A percentile compares a stretch with the other conserved stretches of the same genome.
These are phyloP conservation scores for Candida michaelii DNA, from an alignment of 805 yeast genomes.

Conservation along the genomic window DNA sequence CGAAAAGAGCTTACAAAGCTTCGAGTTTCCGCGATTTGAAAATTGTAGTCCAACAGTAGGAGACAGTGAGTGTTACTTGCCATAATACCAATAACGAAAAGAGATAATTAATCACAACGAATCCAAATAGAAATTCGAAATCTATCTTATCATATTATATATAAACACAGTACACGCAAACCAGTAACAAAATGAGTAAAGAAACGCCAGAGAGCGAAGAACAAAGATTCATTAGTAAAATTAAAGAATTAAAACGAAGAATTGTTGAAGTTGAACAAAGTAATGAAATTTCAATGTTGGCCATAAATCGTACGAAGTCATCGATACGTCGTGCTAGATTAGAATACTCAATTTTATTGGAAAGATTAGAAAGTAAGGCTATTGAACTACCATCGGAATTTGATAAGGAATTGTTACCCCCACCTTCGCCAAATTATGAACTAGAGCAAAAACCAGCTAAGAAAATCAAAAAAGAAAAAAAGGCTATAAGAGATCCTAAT, in stretches of 20 bases:
- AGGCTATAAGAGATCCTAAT: conserved; percentile 66
- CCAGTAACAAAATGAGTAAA: conserved; percentile 1
- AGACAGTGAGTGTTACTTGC: too few species aligned
- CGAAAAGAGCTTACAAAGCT: too few species aligned
- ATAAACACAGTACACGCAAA: too few species aligned
- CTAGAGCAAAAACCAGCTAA: conserved; percentile 26
- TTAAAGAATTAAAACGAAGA: conserved; percentile 67
- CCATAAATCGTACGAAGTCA: conserved; percentile 73
- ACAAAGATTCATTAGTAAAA: conserved; percentile 56
- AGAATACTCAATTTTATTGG: conserved; percentile 79
- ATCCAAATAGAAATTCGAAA: too few species aligned
- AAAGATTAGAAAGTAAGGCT: conserved; percentile 67
- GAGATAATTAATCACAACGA: too few species aligned
- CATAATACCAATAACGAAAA: too few species aligned
- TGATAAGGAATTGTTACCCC: conserved; percentile 38
- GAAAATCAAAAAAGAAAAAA: conserved; percentile 12
- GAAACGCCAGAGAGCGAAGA: conserved; percentile 20
- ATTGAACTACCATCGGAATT: conserved; percentile 26
- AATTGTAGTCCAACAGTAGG: too few species aligned
- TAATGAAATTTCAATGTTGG: conserved; percentile 73
- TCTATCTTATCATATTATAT: too few species aligned
- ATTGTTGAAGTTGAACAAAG: conserved; percentile 71
- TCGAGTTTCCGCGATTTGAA: too few species aligned
- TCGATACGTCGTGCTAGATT: conserved; percentile 76
- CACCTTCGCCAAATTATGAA: conserved; percentile 34